A percentile compares a stretch with the other conserved stretches of the same genome.
phyloP scores from a whole-genome alignment of 768 basidiomycete genomes.

The Leucogyrophana mollusca region DNA sequence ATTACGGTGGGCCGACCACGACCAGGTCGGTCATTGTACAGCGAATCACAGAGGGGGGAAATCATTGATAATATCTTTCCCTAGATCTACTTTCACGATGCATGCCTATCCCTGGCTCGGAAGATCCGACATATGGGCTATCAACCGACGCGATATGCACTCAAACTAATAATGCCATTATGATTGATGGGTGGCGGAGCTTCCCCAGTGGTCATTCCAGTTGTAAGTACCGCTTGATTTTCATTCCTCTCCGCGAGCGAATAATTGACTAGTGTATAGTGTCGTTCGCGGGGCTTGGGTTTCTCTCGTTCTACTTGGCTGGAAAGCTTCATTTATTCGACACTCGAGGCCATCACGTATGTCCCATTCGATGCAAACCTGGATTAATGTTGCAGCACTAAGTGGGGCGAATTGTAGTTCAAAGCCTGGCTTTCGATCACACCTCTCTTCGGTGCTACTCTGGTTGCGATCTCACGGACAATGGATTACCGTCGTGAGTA shows the following conservation, averaged over 20 bases:
- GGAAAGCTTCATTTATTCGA: constrained; percentile 95
- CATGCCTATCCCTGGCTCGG: constrained; percentile 60
- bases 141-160: constrained; percentile 80
- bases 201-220: constrained; percentile 93
- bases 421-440: constrained; percentile 84
- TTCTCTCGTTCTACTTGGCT: constrained; percentile 83
- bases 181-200: constrained; percentile 87
- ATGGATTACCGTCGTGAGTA: constrained; percentile 87
- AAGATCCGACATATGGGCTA: constrained; percentile 71
- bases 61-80: neutral
- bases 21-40: constrained; percentile 51
- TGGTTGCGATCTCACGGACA: constrained; percentile 83
- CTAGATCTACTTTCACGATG: constrained; percentile 46
- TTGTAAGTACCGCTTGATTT: constrained; percentile 42
- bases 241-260: neutral
- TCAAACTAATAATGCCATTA: constrained; percentile 51
- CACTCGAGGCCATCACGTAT: constrained; percentile 65
- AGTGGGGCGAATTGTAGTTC: constrained; percentile 32
- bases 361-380: constrained; percentile 15
- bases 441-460: constrained; percentile 74
- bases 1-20: constrained; percentile 87
- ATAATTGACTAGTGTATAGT: constrained; percentile 42
- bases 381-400: neutral
- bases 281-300: constrained; percentile 91
- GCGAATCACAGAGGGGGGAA: neutral